Conservation (phyloP, 2,329 filamentous ascomycete species). For the Trichoderma koningiopsis region DNA sequence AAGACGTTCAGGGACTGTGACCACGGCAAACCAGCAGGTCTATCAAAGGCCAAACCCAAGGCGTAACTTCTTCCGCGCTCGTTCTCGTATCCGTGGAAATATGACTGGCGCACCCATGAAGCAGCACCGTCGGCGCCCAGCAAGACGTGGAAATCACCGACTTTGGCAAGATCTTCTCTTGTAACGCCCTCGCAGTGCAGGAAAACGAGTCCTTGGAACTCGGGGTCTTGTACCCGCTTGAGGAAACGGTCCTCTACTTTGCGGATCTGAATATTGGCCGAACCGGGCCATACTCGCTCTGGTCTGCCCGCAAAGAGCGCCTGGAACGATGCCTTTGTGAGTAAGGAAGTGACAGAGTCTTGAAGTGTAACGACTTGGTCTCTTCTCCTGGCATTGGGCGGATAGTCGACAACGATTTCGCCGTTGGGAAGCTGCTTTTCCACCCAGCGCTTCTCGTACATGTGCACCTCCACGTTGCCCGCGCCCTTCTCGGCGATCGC, state of each 20-base stretch:
- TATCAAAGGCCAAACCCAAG: slow-evolving; percentile 40
- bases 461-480: slow-evolving; percentile 39
- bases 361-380: slow-evolving; percentile 43
- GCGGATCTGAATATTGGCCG: slow-evolving; percentile 43
- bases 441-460: slow-evolving; percentile 41
- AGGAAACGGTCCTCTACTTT: slow-evolving; percentile 44
- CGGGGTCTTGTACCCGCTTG: slow-evolving; percentile 37
- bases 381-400: slow-evolving; percentile 35
- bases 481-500: slow-evolving; percentile 39
- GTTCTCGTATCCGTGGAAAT: slow-evolving; percentile 41
- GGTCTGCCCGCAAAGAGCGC: slow-evolving; percentile 39
- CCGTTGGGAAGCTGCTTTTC: slow-evolving; percentile 29
- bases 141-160: slow-evolving; percentile 42
- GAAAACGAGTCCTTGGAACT: slow-evolving; percentile 38
- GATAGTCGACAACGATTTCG: slow-evolving; percentile 34
- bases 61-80: slow-evolving; percentile 41
- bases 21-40: slow-evolving; percentile 39
- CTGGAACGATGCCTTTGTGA: slow-evolving; percentile 34
- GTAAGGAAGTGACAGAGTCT: slow-evolving; percentile 38
- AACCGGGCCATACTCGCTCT: slow-evolving; percentile 42
- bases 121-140: slow-evolving; percentile 42
- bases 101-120: slow-evolving; percentile 40
- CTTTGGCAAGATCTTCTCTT: slow-evolving; percentile 35
- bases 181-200: slow-evolving; percentile 39
- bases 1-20: slow-evolving; percentile 42